Evolutionary conservation across 306 rosid genomes (phyloP).

Genomic region (Alnus rubra): DNA sequence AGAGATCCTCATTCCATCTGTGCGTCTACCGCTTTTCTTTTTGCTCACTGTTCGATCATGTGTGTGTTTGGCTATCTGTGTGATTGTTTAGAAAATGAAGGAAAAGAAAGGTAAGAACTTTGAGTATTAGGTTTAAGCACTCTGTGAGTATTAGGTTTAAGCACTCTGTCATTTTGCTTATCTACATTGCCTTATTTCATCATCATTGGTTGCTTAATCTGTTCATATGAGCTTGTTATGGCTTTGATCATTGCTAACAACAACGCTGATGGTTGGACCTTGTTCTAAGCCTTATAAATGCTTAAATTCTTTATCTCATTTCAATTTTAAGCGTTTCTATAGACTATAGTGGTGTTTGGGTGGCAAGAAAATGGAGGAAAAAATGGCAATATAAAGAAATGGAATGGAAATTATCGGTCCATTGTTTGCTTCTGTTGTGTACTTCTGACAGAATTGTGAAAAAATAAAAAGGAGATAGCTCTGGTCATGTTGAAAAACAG

Average conservation of each 20-base stretch:
- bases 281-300: not conserved
- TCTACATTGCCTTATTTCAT: not conserved
- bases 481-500: not conserved
- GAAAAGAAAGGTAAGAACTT: not conserved
- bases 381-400: not conserved
- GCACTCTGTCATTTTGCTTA: not conserved
- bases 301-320: not conserved
- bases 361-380: not conserved
- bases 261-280: not conserved
- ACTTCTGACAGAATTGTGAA: not conserved
- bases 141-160: not conserved
- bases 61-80: not conserved
- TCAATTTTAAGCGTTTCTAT: not conserved
- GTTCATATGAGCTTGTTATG: not conserved
- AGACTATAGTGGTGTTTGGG: not conserved
- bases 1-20: no score
- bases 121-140: conserved; percentile 1
- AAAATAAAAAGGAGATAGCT: not conserved
- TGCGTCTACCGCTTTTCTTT: not conserved
- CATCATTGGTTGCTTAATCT: not conserved
- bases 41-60: not conserved
- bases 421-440: not conserved
- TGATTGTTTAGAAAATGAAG: conserved; percentile 8
- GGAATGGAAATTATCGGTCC: not conserved
- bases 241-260: not conserved